Conservation (phyloP, 371 early-diverging fungal genomes). For the Mortierella sp. region DNA sequence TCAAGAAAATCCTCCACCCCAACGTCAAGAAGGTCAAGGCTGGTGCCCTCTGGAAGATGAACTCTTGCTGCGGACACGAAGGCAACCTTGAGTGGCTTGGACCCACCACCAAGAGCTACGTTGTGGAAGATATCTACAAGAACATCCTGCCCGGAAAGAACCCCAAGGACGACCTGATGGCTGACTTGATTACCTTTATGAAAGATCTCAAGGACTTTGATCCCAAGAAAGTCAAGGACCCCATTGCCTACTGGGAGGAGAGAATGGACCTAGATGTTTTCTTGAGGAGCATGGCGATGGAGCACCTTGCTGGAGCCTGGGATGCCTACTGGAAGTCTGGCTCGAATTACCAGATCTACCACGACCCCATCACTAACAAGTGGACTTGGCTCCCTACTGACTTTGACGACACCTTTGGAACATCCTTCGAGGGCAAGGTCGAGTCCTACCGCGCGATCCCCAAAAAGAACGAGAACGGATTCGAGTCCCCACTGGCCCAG, state of each 20-base stretch:
- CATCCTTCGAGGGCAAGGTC: constrained; percentile 25
- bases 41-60: constrained; percentile 56
- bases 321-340: constrained; percentile 50
- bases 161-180: constrained; percentile 45
- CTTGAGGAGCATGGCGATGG: constrained; percentile 59
- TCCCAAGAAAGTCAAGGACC: constrained; percentile 41
- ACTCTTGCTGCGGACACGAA: constrained; percentile 28
- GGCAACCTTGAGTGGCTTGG: constrained; percentile 51
- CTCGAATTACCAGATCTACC: constrained; percentile 66
- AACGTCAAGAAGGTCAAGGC: constrained; percentile 25
- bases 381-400: constrained; percentile 70
- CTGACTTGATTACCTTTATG: constrained; percentile 59
- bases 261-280: constrained; percentile 61
- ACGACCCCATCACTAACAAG: constrained; percentile 61
- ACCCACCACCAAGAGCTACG: constrained; percentile 34
- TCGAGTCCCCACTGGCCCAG: constrained; percentile 49
- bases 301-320: constrained; percentile 45
- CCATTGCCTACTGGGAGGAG: constrained; percentile 57
- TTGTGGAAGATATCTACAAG: constrained; percentile 41
- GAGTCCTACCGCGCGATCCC: constrained; percentile 60
- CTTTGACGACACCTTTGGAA: constrained; percentile 64
- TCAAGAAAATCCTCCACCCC: constrained; percentile 45
- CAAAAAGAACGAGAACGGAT: constrained; percentile 58
- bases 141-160: constrained; percentile 36
- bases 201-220: constrained; percentile 55